A percentile compares a stretch with the other conserved stretches of the same genome.
These are phyloP conservation scores for Linanthus parryae DNA, from an alignment of 148 eudicot genomes.

Conservation along the genomic window DNA sequence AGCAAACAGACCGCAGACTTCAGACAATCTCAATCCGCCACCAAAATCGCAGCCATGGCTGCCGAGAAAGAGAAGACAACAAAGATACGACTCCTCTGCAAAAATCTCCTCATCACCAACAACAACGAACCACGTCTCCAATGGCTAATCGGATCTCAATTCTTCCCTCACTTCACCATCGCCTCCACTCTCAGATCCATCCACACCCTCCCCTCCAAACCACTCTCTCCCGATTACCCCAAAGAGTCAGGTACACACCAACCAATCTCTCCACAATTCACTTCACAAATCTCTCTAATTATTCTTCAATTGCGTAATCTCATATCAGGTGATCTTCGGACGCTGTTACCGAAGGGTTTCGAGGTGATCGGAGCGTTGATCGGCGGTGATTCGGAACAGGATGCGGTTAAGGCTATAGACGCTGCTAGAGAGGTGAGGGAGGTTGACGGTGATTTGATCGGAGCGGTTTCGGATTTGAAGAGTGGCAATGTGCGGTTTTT, in stretches of 20 bases:
- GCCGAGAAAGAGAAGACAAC: too few species aligned
- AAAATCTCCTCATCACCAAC: too few species aligned
- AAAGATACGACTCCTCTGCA: too few species aligned
- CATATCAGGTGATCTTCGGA: constrained; percentile 47
- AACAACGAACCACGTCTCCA: constrained; percentile 37
- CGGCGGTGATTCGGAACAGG: constrained; percentile 26
- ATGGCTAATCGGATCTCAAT: constrained; percentile 87
- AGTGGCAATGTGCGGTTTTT: constrained; percentile 44
- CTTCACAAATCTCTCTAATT: not conserved
- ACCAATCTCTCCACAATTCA: not conserved
- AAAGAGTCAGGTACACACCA: constrained; percentile 40
- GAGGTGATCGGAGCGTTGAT: constrained; percentile 81
- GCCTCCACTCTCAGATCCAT: constrained; percentile 77
- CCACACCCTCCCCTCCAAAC: constrained; percentile 40
- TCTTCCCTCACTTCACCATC: constrained; percentile 51
- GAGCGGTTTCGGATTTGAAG: constrained; percentile 43
- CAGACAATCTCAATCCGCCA: too few species aligned
- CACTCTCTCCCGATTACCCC: constrained; percentile 31
- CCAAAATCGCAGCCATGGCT: too few species aligned
- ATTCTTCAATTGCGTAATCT: constrained; percentile 1
- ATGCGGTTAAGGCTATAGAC: constrained; percentile 43
- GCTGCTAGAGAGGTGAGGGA: constrained; percentile 44
- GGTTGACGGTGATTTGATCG: constrained; percentile 31
- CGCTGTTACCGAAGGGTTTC: constrained; percentile 62
- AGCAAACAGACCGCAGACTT: too few species aligned